Conservation (phyloP, 768 basidiomycete species). For the Termitomyces sp. region DNA sequence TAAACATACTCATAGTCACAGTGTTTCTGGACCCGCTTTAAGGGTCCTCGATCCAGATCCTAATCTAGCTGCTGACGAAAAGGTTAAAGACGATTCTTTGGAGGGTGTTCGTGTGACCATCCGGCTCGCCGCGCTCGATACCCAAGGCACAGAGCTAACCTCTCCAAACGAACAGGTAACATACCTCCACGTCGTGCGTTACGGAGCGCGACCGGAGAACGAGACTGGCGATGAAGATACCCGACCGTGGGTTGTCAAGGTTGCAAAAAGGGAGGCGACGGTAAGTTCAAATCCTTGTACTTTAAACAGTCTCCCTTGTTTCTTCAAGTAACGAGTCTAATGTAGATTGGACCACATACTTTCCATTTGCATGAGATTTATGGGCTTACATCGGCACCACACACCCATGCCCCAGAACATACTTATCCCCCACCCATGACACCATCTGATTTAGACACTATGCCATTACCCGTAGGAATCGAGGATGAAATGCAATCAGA, state of each 20-base stretch:
- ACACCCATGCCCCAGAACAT: slow-evolving; percentile 12
- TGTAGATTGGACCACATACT: slow-evolving; percentile 82
- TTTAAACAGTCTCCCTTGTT: not conserved
- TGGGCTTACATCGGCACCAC: slow-evolving; percentile 60
- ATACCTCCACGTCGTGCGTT: slow-evolving; percentile 77
- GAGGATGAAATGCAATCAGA: slow-evolving; percentile 79
- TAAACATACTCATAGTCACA: slow-evolving; percentile 43
- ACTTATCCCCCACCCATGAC: slow-evolving; percentile 12
- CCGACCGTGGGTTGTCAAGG: slow-evolving; percentile 86
- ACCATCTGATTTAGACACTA: slow-evolving; percentile 26
- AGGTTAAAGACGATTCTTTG: slow-evolving; percentile 34
- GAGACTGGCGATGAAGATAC: slow-evolving; percentile 46
- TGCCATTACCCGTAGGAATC: slow-evolving; percentile 16
- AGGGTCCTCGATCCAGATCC: slow-evolving; percentile 71
- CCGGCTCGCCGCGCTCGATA: slow-evolving; percentile 75
- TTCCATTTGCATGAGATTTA: slow-evolving; percentile 97
- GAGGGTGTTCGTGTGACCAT: slow-evolving; percentile 78
- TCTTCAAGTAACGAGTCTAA: not conserved
- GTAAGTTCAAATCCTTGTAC: slow-evolving; percentile 27
- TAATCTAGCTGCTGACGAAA: slow-evolving; percentile 25
- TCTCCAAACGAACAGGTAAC: slow-evolving; percentile 84
- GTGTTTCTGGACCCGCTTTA: slow-evolving; percentile 71
- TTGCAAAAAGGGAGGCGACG: slow-evolving; percentile 87
- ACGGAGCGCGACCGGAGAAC: slow-evolving; percentile 42
- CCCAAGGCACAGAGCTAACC: slow-evolving; percentile 59